phyloP scores from a whole-genome alignment of 805 yeast genomes.

The Saturnispora sekii region DNA sequence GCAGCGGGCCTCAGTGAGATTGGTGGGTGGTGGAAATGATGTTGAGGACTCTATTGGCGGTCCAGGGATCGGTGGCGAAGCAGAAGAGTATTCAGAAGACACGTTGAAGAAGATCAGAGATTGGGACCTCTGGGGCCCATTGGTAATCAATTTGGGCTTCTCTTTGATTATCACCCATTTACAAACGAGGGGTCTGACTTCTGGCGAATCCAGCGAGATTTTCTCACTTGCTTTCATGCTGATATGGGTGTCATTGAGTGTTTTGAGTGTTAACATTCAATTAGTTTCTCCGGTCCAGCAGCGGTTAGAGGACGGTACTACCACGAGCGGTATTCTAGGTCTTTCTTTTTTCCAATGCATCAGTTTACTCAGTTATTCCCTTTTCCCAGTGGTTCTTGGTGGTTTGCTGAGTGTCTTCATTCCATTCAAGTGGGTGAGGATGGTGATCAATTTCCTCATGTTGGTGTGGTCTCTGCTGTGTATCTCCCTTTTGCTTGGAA shows the following conservation, averaged over 20 bases:
- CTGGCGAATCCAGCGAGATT: conserved; percentile 33
- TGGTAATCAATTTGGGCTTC: conserved; percentile 40
- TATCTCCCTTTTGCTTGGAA: conserved; percentile 41
- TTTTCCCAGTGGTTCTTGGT: conserved; percentile 45
- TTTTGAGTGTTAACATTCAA: conserved; percentile 44
- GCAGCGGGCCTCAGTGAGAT: conserved; percentile 16
- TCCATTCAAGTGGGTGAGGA: conserved; percentile 33
- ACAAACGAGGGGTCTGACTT: conserved; percentile 23
- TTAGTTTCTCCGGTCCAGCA: conserved; percentile 39
- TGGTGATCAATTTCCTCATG: conserved; percentile 32
- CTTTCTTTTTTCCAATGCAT: conserved; percentile 47
- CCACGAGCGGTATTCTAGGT: conserved; percentile 27
- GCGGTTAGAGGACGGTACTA: conserved; percentile 19
- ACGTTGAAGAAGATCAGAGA: conserved; percentile 33
- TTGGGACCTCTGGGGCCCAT: conserved; percentile 60
- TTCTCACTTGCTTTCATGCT: conserved; percentile 46
- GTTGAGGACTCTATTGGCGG: conserved; percentile 20
- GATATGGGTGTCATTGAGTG: conserved; percentile 40
- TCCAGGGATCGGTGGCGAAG: conserved; percentile 7
- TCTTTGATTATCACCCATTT: conserved; percentile 40
- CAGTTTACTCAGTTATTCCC: conserved; percentile 45
- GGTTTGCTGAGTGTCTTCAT: conserved; percentile 36
- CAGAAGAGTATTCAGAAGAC: conserved; percentile 27
- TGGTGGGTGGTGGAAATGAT: conserved; percentile 12
- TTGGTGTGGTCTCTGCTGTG: conserved; percentile 44